phyloP scores from a whole-genome alignment of 2,329 filamentous ascomycete species.

The Aspergillus glaucus region DNA sequence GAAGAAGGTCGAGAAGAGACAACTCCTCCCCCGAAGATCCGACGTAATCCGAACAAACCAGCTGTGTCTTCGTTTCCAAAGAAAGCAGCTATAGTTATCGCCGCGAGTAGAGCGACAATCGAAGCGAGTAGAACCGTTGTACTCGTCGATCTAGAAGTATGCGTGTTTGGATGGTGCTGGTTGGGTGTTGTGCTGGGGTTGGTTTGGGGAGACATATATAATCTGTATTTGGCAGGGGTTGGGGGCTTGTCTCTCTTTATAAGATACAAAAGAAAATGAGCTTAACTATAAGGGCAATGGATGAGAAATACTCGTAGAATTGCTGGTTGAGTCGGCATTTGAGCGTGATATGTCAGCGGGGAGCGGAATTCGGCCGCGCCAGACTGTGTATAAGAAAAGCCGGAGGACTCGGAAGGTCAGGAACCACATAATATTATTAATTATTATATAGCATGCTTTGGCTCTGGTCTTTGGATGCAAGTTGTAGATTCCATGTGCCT shows the following conservation, averaged over 20 bases:
- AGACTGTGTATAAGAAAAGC: too few species aligned
- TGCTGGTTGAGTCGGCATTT: not conserved
- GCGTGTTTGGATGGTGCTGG: not conserved
- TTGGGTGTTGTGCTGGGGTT: slow-evolving; percentile 1
- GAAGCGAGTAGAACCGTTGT: slow-evolving; percentile 10
- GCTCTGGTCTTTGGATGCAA: too few species aligned
- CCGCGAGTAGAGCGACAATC: slow-evolving; percentile 13
- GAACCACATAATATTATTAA: too few species aligned
- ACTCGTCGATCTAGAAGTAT: not conserved
- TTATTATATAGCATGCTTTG: too few species aligned
- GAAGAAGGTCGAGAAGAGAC: slow-evolving; percentile 2
- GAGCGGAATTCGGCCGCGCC: slow-evolving; percentile 1
- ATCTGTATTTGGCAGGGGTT: too few species aligned
- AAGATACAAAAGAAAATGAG: not conserved
- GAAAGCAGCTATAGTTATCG: slow-evolving; percentile 15
- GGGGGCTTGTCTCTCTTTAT: too few species aligned
- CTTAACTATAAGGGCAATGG: not conserved
- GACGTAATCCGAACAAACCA: slow-evolving; percentile 24
- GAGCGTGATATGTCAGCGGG: not conserved
- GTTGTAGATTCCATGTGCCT: too few species aligned
- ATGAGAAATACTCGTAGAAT: not conserved
- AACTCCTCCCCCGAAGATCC: slow-evolving; percentile 13
- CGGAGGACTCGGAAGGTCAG: too few species aligned
- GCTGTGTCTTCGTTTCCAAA: slow-evolving; percentile 12
- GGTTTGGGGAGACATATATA: slow-evolving; percentile 17